Evolutionary conservation across 331 rosid genomes (phyloP).

Genomic region (Cucumis variabilis): DNA sequence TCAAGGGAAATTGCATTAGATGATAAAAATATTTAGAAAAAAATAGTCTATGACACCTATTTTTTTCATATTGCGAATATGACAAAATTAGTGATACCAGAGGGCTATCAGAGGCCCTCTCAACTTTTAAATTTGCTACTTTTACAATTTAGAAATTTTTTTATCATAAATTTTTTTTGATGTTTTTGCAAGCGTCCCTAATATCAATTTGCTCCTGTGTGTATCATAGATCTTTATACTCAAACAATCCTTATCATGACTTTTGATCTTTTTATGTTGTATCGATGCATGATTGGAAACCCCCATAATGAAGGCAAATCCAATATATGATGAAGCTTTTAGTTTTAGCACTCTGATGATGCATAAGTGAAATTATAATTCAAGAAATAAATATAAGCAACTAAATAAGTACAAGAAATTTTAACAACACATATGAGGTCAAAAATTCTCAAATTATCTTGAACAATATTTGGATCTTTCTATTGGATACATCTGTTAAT

Average conservation of each 20-base stretch:
- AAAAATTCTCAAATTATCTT: not conserved
- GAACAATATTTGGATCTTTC: not conserved
- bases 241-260: not conserved
- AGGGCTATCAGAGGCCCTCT: no score
- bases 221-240: not conserved
- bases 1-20: no score
- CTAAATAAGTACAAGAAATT: not conserved
- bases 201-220: not conserved
- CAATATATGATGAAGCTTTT: not conserved
- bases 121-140: no score
- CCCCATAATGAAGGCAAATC: not conserved
- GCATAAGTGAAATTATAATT: not conserved
- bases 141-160: no score
- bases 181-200: no score
- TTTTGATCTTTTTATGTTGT: not conserved
- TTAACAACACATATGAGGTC: not conserved
- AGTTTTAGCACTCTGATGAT: not conserved
- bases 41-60: no score
- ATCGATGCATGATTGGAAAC: not conserved
- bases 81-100: no score
- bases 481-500: not conserved
- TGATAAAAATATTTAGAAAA: no score
- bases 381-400: constrained; percentile 1
- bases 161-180: no score
- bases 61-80: no score